Evolutionary conservation across 2,329 filamentous ascomycete species (phyloP).

Genomic region (Hymenoscyphus repandus): DNA sequence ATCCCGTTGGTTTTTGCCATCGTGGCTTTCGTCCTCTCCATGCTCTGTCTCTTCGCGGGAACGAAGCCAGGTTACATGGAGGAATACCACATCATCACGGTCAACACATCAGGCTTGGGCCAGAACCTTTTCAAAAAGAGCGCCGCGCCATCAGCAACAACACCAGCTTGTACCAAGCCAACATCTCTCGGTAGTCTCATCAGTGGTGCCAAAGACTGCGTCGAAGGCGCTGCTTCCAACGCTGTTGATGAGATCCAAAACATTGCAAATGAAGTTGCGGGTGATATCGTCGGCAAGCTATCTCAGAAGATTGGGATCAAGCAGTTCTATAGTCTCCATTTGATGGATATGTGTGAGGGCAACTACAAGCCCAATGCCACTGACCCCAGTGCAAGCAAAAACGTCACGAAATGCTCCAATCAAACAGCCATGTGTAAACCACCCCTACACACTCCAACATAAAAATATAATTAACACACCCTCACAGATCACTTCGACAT

Average conservation of each 20-base stretch:
- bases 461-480: not conserved
- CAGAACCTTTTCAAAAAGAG: constrained; percentile 27
- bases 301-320: constrained; percentile 46
- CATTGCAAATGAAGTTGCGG: constrained; percentile 33
- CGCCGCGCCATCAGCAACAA: constrained; percentile 11
- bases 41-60: constrained; percentile 58
- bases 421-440: constrained; percentile 43
- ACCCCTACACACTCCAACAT: not conserved
- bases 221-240: not conserved
- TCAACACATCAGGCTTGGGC: constrained; percentile 54
- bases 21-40: constrained; percentile 50
- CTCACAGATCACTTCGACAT: constrained; percentile 46
- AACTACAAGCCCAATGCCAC: constrained; percentile 32
- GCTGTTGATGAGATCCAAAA: constrained; percentile 10
- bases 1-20: constrained; percentile 46
- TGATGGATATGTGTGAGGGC: constrained; percentile 55
- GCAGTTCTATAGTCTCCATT: constrained; percentile 56
- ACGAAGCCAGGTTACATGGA: constrained; percentile 51
- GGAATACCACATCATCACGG: constrained; percentile 50
- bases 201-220: constrained; percentile 27
- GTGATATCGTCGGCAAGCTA: constrained; percentile 34
- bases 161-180: not conserved
- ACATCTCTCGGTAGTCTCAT: constrained; percentile 1
- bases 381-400: constrained; percentile 38
- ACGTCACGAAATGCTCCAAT: constrained; percentile 51